phyloP scores from a whole-genome alignment of 139 green algal species.

The Closterium sp. region DNA sequence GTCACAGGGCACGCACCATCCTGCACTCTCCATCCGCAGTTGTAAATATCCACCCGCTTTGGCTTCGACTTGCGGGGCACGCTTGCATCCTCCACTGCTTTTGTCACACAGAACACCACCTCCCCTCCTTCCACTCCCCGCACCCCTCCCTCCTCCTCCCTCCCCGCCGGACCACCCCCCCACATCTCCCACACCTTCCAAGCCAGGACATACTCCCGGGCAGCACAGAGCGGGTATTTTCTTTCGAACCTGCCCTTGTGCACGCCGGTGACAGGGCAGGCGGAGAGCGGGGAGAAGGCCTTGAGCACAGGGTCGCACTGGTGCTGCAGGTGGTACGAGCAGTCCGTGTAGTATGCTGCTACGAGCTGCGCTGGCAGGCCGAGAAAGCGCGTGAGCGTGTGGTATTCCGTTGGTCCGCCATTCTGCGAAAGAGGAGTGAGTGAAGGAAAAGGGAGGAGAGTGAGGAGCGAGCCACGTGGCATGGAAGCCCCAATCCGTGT shows the following conservation, averaged over 20 bases:
- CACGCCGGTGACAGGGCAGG: not conserved
- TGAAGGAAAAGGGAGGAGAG: too few species aligned
- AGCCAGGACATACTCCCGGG: constrained; percentile 30
- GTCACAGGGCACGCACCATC: not conserved
- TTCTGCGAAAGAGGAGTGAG: not conserved
- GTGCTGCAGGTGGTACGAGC: not conserved
- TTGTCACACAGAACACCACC: not conserved
- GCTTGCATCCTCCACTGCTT: not conserved
- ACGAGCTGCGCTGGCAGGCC: not conserved
- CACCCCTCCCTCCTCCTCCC: not conserved
- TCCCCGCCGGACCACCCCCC: not conserved
- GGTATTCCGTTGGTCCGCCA: not conserved
- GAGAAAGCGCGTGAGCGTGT: not conserved
- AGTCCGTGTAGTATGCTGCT: not conserved
- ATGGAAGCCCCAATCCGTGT: too few species aligned
- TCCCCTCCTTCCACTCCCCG: not conserved
- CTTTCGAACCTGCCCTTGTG: constrained; percentile 40
- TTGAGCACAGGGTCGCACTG: not conserved
- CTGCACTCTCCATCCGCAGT: not conserved
- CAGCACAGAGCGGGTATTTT: constrained; percentile 43
- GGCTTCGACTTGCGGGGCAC: not conserved
- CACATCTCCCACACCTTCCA: constrained; percentile 28
- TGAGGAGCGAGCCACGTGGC: too few species aligned
- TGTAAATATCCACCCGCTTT: not conserved
- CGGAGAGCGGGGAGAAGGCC: not conserved